These are phyloP conservation scores for Paramecium pentaurelia DNA, from an alignment of 73 alveolate genomes.

Conservation along the genomic window DNA sequence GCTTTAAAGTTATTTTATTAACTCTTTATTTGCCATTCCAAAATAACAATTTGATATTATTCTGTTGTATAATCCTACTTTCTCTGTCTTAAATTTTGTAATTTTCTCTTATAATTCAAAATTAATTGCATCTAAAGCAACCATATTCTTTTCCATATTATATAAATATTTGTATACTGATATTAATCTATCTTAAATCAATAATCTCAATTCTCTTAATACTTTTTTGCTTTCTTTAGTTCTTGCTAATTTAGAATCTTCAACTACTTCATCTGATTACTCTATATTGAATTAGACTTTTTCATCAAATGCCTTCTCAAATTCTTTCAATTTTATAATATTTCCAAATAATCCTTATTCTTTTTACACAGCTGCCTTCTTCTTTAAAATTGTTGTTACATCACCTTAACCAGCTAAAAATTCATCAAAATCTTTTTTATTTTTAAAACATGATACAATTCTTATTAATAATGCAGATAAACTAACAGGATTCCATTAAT, in stretches of 20 bases:
- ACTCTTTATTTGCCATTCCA: slow-evolving; percentile 50
- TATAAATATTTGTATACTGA: not conserved
- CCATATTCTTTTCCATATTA: slow-evolving; percentile 17
- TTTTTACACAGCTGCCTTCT: not conserved
- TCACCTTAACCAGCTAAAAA: not conserved
- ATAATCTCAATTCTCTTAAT: slow-evolving; percentile 1
- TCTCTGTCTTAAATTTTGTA: not conserved
- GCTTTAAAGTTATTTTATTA: not conserved
- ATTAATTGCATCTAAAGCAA: not conserved
- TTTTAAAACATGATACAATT: slow-evolving; percentile 13
- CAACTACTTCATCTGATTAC: slow-evolving; percentile 29
- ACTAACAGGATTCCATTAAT: slow-evolving; percentile 50
- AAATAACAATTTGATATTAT: slow-evolving; percentile 23
- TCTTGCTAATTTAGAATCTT: not conserved
- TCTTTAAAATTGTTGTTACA: not conserved
- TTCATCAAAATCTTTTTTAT: slow-evolving; percentile 42
- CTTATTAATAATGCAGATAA: slow-evolving; percentile 23
- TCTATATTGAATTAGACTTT: slow-evolving; percentile 7
- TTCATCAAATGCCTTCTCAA: slow-evolving; percentile 32
- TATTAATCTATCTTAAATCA: not conserved
- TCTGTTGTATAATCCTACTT: not conserved
- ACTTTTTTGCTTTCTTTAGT: not conserved
- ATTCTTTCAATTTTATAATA: slow-evolving; percentile 11
- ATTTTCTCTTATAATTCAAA: not conserved
- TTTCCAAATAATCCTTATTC: not conserved